Conservation (phyloP, 1,284 basidiomycete genomes). For the Afroboletus lepidellus region DNA sequence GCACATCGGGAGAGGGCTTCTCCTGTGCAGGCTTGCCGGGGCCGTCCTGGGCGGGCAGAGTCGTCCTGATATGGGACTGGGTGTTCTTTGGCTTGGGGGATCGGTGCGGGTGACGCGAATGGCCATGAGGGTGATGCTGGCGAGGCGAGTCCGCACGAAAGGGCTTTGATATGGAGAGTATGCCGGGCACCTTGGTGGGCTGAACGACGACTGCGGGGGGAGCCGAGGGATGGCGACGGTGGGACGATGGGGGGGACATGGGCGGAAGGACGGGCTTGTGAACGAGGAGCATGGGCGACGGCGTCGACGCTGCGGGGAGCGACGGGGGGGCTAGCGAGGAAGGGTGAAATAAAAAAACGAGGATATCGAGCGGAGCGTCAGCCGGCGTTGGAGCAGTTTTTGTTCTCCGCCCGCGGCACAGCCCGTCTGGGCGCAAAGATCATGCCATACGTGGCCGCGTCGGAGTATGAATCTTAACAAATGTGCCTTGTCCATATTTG, state of each 20-base stretch:
- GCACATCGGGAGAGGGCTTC: conserved; percentile 14
- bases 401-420: conserved; percentile 35
- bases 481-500: conserved; percentile 3
- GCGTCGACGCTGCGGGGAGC: conserved; percentile 19
- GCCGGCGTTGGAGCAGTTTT: conserved; percentile 35
- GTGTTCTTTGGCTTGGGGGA: conserved; percentile 37
- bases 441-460: conserved; percentile 16
- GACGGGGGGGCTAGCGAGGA: conserved; percentile 16
- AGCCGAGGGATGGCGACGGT: conserved; percentile 66
- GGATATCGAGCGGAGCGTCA: conserved; percentile 30
- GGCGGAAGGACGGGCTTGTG: conserved; percentile 51
- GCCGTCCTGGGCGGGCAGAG: conserved; percentile 26
- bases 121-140: conserved; percentile 31
- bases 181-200: conserved; percentile 67
- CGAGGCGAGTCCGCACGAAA: conserved; percentile 35
- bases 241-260: conserved; percentile 38
- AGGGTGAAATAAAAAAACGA: conserved; percentile 29
- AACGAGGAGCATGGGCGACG: conserved; percentile 55
- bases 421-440: conserved; percentile 28
- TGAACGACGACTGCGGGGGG: conserved; percentile 64
- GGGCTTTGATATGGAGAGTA: conserved; percentile 67
- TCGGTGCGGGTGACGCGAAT: conserved; percentile 37
- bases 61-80: conserved; percentile 18
- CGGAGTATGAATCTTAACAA: conserved; percentile 28
- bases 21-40: conserved; percentile 16